Base-by-base conservation (phyloP, 2,329 filamentous ascomycete species). In the Nigrospora osmanthi region DNA sequence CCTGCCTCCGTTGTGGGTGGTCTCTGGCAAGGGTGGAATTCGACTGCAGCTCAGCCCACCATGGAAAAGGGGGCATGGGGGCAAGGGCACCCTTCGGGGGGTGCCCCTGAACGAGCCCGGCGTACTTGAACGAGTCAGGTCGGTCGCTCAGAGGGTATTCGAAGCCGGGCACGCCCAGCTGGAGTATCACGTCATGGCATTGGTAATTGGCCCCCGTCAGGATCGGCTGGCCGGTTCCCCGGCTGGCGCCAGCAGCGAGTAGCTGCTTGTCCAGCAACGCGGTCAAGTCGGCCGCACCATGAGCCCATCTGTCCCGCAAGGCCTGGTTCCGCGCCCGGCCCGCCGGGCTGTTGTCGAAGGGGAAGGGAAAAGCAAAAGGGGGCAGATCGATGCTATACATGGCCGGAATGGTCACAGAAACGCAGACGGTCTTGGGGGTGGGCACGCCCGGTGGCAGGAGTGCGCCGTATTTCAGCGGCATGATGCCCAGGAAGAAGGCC, bases 111-210 rank as follows among this genome's bases (percentile, higher is more conserved):
- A 65, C 58, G 4, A 66, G 54, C 3, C 66, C 66, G 3, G 60
- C 54, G 44, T 68, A 61, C 36, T 49, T 52, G 48, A 68, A 66
- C 1, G 57, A 52, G 1, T 42, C 6, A 1, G 65, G 65, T 54
- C 59, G 65, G 55, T 67, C 64, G 40, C 54, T 54, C 38, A 64
- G 61, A 11, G 64, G 63, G 35, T 64, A 66, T 49, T 66, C 64
- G 45, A 67, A 60, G 7, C 57, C 55, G 4, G 63, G 62, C 9
- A 67, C 56, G 13, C 65, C 66, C 14, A 66, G 51, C 49, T 67
- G 65, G 38, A 64, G 49, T 42, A 68, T 62, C 3, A 51, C 50
- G 16, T 58, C 53, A 43, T 67, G 63, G 42, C 57, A 58, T 10
- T 48, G 53, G 48, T 67, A 69, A 42, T 66, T 67, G 15, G 52